Evolutionary conservation across 768 basidiomycete species (phyloP).

Genomic region (Collybiopsis confluens): DNA sequence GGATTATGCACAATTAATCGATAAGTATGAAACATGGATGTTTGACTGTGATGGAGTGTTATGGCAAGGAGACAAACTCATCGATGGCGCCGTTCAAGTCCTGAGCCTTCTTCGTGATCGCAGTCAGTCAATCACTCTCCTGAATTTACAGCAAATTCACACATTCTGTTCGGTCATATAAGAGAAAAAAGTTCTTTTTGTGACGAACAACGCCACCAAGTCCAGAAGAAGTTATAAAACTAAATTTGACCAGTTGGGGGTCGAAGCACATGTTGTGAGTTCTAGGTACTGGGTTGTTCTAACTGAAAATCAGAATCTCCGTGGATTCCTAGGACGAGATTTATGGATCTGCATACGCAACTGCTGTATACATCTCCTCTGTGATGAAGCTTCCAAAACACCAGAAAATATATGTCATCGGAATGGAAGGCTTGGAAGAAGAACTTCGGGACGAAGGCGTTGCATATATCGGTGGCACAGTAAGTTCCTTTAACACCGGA

Average conservation of each 20-base stretch:
- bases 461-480: slow-evolving; percentile 77
- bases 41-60: slow-evolving; percentile 97
- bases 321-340: slow-evolving; percentile 74
- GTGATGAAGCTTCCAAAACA: slow-evolving; percentile 85
- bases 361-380: slow-evolving; percentile 81
- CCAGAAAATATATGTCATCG: slow-evolving; percentile 95
- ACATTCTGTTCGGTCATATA: background rate
- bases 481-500: slow-evolving; percentile 29
- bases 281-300: background rate
- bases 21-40: slow-evolving; percentile 88
- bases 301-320: background rate
- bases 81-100: slow-evolving; percentile 77
- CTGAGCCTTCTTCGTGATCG: slow-evolving; percentile 64
- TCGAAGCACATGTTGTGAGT: slow-evolving; percentile 81
- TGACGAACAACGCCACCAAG: slow-evolving; percentile 97
- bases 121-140: slow-evolving; percentile 44
- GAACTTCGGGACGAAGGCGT: slow-evolving; percentile 89
- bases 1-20: slow-evolving; percentile 27
- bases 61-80: slow-evolving; percentile 79
- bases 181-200: slow-evolving; percentile 88
- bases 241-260: slow-evolving; percentile 88
- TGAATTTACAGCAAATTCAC: background rate
- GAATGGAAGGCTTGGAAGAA: slow-evolving; percentile 87
- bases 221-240: slow-evolving; percentile 82
- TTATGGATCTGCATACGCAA: slow-evolving; percentile 89